Evolutionary conservation across 106 monocot genomes (phyloP), one percentile per base, ranked within the genome.

Genomic region (Dendrobium catenatum): DNA sequence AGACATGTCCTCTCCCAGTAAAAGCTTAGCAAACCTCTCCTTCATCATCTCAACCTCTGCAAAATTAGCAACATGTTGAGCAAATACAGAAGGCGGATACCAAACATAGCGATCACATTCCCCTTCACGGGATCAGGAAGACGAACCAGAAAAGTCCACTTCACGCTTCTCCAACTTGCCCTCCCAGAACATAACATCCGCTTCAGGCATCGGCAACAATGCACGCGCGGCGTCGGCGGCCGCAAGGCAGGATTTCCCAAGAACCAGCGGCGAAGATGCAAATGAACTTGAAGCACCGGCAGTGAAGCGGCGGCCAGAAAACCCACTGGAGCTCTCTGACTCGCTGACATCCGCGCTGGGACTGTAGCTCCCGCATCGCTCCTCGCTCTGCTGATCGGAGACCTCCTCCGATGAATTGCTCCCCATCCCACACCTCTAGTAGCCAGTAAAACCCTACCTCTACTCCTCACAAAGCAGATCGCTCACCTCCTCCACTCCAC

Each of bases 1-100:
- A 51, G 98, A 98, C 98, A 95, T 98, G 81, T 98, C 98, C 77
- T 95, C 98, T 24, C 98, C 98, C 8, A 95, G 87, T 4, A 98
- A 88, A 56, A 98, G 89, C 84, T 98, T 98, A 0, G 98, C 89
- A 47, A 98, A 98, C 72, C 98, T 82, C 86, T 98, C 91, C 85
- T 93, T 98, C 98, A 98, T 98, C 95, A 95, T 88, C 84, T 95
- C 98, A 78, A 95, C 85, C 75, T 98, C 98, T 95, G 89, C 19
- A 49, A 75, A 44, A 48, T 9, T 0, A 51, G 27, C 8, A 76
- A 16, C 29, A 26, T 49, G 26, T 44, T 20, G 51, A 75, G n/a
- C 43, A 44, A 44, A 20, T 15, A 72, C 37, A 13, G 40, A 72
- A 72, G 29, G 37, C 72, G 16, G 3, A 37, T 44, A 74, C 8